These are phyloP conservation scores for Protoeuglena noctilucae DNA, from an alignment of 139 green algal species.

Conservation along the genomic window DNA sequence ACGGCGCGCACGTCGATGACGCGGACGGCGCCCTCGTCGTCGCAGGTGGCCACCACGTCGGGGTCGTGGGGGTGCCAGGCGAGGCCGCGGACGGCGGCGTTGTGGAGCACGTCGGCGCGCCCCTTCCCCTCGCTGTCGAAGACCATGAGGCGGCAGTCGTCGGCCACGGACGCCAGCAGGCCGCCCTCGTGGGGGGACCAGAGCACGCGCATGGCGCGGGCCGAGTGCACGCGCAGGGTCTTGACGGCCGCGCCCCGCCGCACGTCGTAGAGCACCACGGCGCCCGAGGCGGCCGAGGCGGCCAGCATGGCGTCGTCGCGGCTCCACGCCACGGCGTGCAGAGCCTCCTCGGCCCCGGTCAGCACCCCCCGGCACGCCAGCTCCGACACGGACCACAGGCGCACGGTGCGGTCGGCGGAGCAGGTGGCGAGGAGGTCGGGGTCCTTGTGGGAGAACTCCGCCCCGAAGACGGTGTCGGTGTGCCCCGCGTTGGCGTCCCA, in stretches of 20 bases:
- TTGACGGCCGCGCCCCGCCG: conserved; percentile 13
- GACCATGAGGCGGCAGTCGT: conserved; percentile 15
- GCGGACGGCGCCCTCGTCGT: conserved; percentile 16
- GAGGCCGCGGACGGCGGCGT: conserved; percentile 2
- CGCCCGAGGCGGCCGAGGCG: conserved; percentile 11
- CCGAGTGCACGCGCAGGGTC: conserved; percentile 12
- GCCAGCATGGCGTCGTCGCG: conserved; percentile 19
- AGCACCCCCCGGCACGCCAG: conserved; percentile 4
- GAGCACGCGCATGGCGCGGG: not conserved
- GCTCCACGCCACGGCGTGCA: conserved; percentile 26
- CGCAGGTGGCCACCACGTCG: conserved; percentile 18
- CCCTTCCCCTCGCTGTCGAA: conserved; percentile 1
- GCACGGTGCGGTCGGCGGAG: conserved; percentile 28
- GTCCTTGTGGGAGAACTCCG: conserved; percentile 17
- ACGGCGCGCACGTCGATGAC: conserved; percentile 15
- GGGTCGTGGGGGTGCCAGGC: conserved; percentile 13
- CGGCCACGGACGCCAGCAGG: conserved; percentile 17
- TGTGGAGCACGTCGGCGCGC: conserved; percentile 13
- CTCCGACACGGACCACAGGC: conserved; percentile 25
- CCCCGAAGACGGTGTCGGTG: conserved; percentile 41
- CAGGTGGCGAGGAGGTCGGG: conserved; percentile 28
- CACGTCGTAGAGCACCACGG: conserved; percentile 22
- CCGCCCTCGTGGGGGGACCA: conserved; percentile 12
- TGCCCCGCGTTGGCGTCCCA: conserved; percentile 27
- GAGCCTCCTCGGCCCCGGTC: not conserved